These are phyloP conservation scores for Diospyros kaki DNA, from an alignment of 148 eudicot genomes.

Conservation along the genomic window DNA sequence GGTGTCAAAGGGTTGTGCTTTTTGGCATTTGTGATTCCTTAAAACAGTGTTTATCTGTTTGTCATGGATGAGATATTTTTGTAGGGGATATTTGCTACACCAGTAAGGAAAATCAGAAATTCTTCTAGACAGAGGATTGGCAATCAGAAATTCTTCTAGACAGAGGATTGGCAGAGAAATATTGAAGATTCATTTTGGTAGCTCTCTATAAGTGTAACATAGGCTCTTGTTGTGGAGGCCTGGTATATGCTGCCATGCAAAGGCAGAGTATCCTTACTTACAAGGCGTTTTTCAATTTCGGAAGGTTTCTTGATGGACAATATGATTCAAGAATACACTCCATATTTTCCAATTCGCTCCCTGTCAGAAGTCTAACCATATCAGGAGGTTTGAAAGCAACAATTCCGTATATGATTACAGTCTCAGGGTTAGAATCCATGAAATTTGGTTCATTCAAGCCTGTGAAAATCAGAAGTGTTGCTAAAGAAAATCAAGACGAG, in stretches of 20 bases:
- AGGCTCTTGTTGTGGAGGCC: not conserved
- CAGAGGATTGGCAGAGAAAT: not conserved
- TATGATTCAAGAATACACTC: constrained; percentile 15
- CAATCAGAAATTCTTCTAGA: too few relatives aligned
- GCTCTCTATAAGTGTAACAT: not conserved
- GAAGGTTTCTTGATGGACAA: constrained; percentile 11
- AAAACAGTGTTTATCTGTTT: not conserved
- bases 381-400: constrained; percentile 17
- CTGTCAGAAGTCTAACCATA: constrained; percentile 11
- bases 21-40: not conserved
- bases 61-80: not conserved
- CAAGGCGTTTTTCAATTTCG: constrained; percentile 14
- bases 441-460: constrained; percentile 13
- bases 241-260: constrained; percentile 20
- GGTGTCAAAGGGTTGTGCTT: not conserved
- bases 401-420: not conserved
- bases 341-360: constrained; percentile 10
- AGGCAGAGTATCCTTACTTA: constrained; percentile 17
- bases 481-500: constrained; percentile 28
- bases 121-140: too few relatives aligned
- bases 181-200: not conserved
- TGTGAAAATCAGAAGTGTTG: constrained; percentile 22
- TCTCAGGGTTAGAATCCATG: constrained; percentile 12
- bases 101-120: constrained; percentile 3
- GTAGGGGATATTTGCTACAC: not conserved